These are phyloP conservation scores for Stylosanthes scabra DNA, from an alignment of 331 rosid species.

Conservation along the genomic window DNA sequence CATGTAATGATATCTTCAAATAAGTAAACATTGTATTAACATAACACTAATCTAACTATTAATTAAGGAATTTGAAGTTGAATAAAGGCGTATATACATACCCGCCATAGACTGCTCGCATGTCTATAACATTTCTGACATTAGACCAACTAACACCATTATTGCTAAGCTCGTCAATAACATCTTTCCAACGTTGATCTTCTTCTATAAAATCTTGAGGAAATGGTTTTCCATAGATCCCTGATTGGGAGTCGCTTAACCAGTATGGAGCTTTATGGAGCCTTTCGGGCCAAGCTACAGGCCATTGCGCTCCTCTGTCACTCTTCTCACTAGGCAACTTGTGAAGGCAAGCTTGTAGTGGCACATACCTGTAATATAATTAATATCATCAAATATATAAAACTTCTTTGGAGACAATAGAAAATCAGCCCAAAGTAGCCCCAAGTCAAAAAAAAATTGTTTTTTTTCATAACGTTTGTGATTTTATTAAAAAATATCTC, in stretches of 20 bases:
- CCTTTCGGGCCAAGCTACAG: conserved; percentile 71
- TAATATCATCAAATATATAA: too few relatives aligned
- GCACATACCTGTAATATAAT: conserved; percentile 70
- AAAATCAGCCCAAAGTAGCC: too few relatives aligned
- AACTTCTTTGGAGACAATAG: too few relatives aligned
- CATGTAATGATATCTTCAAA: too few relatives aligned
- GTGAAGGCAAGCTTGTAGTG: conserved; percentile 77
- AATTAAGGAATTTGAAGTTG: too few relatives aligned
- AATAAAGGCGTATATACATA: too few relatives aligned
- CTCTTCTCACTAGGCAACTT: conserved; percentile 45
- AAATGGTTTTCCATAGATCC: conserved; percentile 67
- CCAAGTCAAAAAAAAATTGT: too few relatives aligned
- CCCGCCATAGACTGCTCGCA: conserved; percentile 90
- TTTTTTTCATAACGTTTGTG: too few relatives aligned
- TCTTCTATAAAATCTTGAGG: conserved; percentile 75
- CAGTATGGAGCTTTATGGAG: conserved; percentile 68
- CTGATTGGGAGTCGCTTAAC: conserved; percentile 70
- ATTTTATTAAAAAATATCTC: too few relatives aligned
- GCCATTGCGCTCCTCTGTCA: conserved; percentile 73
- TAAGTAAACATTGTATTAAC: too few relatives aligned
- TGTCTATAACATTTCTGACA: conserved; percentile 85
- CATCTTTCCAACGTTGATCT: conserved; percentile 71
- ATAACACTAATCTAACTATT: too few relatives aligned
- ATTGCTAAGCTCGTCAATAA: conserved; percentile 56
- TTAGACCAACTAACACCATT: conserved; percentile 70